Evolutionary conservation across 768 basidiomycete genomes (phyloP), one percentile per base, ranked within the genome.

Genomic region (Boletus reticuloceps): DNA sequence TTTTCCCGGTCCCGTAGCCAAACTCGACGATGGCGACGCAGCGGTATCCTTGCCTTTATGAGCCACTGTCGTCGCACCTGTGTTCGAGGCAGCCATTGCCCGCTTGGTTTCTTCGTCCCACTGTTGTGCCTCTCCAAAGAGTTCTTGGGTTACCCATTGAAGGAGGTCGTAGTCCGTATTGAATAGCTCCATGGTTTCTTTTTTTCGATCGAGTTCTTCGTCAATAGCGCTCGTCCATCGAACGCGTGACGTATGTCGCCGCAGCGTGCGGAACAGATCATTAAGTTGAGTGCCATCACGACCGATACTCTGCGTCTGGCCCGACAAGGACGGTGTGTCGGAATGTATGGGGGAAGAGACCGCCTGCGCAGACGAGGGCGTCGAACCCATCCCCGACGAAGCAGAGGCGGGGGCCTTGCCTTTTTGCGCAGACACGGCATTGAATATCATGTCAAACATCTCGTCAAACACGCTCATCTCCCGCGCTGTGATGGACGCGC

Each of bases 371-470:
- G 48, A 46, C 19, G 55, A 47, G 2, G 19, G 14, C 34, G 13
- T 36, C 34, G 32, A 11, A 13, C 13, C 11, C 32, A 12, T 10
- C 1, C 34, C 11, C 40, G 58, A 22, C 13, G 34, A 46, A 25
- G 41, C 19, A 17, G 59, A 48, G 22, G 47, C 12, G 2, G 43
- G 8, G 13, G 5, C 27, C 14, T 54, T 54, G n/a, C 47, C 55
- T 10, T 44, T 46, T 22, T 73, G 68, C 46, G 72, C 71, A 37
- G 74, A 72, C 54, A 75, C 76, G 16, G 81, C 80, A 45, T 81
- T 75, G 66, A 90, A 89, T 37, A 91, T 82, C 71, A 86, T 70
- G 61, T 83, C 77, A 60, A 91, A 88, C 80, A 91, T 86, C 31
- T 85, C 83, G 62, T 87, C 81, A 60, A 91, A 86, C 5, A 81